Evolutionary conservation across 2,329 filamentous ascomycete genomes (phyloP), one percentile per base, ranked within the genome.

Genomic region (Stagonosporopsis rhizophila): DNA sequence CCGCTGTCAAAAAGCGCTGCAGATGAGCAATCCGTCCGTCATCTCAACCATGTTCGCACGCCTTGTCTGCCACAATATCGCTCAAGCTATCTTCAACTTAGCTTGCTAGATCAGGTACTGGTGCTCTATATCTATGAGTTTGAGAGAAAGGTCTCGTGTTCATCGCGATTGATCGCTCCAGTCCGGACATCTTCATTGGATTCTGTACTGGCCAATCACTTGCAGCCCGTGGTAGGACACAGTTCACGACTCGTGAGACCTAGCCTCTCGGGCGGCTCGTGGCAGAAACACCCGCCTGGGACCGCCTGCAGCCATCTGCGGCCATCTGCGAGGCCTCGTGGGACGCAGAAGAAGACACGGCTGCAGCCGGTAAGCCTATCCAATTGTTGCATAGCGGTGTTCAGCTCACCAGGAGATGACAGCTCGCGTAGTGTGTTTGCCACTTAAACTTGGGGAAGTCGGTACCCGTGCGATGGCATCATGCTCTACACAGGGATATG

Each of bases 371-470:
- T 14, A 23, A 42, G 32, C 40, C 34, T 34, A 30, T 35, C 45
- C 40, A 44, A 9, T 37, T 44, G 44, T 41, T 51, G 42, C 52
- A 49, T 42, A 23, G 42, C 41, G 44, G 46, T 42, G 4, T 42
- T 22, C 35, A 44, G 47, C 8, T 23, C 50, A 38, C 46, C 39
- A 48, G 35, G 42, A 50, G 32, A 41, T 54, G 60, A 66, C 60
- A 66, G 60, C 44, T 64, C 46, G 57, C 48, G 39, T 52, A 58
- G 50, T 41, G n/a, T 54, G 28, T 49, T 32, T 49, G 44, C 39
- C 40, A 53, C 41, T 38, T 45, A 55, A 45, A 34, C 55, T 19
- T 62, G 60, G 62, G 62, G 66, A 67, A 58, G 68, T 32, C 34
- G 37, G 34, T 56, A 61, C 28, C 66, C 66, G 66, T 56, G 64